These are phyloP conservation scores for Mycosphaerella arachidis DNA, from an alignment of 2,329 filamentous ascomycete species.

Conservation along the genomic window DNA sequence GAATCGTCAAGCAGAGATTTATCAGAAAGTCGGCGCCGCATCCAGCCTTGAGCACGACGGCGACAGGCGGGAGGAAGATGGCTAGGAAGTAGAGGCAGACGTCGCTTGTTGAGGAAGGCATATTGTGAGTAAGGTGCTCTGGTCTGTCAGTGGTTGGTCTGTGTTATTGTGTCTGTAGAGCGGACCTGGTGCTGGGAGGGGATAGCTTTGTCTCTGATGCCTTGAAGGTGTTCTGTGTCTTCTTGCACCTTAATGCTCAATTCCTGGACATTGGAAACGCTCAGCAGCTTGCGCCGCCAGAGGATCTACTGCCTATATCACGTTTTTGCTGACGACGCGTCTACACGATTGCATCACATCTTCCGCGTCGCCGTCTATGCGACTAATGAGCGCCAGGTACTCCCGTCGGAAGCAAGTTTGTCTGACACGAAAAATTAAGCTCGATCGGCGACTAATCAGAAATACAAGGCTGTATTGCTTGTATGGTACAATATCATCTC, in stretches of 20 bases:
- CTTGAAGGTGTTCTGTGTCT: no score
- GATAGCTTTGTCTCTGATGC: no score
- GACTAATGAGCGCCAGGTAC: background rate
- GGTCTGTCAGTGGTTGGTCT: background rate
- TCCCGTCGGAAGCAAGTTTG: background rate
- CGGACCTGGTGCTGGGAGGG: no score
- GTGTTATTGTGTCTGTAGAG: no score
- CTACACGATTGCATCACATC: background rate
- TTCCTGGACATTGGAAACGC: no score
- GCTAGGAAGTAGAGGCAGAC: constrained; percentile 42
- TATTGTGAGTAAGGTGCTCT: background rate
- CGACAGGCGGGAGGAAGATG: constrained; percentile 62
- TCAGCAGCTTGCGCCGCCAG: background rate
- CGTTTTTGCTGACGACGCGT: background rate
- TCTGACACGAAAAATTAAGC: background rate
- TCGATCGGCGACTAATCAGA: background rate
- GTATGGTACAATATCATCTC: background rate
- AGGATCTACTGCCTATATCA: background rate
- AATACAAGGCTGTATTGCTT: background rate
- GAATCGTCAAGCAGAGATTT: constrained; percentile 79
- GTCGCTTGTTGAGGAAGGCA: constrained; percentile 13
- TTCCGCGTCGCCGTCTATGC: background rate
- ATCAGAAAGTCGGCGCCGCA: constrained; percentile 79
- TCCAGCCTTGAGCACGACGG: constrained; percentile 84
- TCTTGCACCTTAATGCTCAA: no score